Base-by-base conservation (phyloP, 768 basidiomycete genomes). In the Chalciporus pseudorubinellus region DNA sequence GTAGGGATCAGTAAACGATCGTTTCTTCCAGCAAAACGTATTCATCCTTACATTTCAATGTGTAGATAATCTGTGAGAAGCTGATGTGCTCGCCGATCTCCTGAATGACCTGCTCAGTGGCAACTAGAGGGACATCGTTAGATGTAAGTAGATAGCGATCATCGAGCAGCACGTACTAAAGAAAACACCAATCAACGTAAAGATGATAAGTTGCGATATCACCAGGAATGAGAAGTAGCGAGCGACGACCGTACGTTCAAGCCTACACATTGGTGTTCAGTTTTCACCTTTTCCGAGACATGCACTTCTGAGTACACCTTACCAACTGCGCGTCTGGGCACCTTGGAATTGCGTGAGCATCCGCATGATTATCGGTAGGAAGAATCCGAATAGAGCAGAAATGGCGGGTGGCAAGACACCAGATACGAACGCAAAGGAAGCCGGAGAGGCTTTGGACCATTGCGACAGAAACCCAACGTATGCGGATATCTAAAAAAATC, bases 181-280 rank as follows among this genome's bases (percentile, higher is more conserved):
- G 50, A 85, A 76, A 43, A 95, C 94, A 59, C 92, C 90, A 54
- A 98, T 85, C 51, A 95, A 70, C 14, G 92, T 95, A 76, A 98
- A 99, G 70, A 98, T 84, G 55, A 99, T 77, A 61, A 99, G 72
- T 66, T 98, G 94, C 45, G 89, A 91, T 70, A 97, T 87, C 52
- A 98, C 84, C 69, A 98, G 76, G 79, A 99, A 98, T 1, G 89
- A 77, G 64, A 87, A 98, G 71, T 98, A 98, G 44, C 93, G 84
- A 18, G 92, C 92, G 34, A 95, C 79, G 52, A 98, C 95, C 33
- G 87, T 85, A 29, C 97, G 87, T 61, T 98, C 95, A 46, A 94
- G 79, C 44, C 82, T 81, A 79, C 8, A 86, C n/a, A 39, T 12
- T 13, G 12, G 22, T 16, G 20, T 12, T 56, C 22, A 57, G 43